Evolutionary conservation across 2,329 filamentous ascomycete species (phyloP), one percentile per base, ranked within the genome.

Genomic region (Elsinoe batatas): DNA sequence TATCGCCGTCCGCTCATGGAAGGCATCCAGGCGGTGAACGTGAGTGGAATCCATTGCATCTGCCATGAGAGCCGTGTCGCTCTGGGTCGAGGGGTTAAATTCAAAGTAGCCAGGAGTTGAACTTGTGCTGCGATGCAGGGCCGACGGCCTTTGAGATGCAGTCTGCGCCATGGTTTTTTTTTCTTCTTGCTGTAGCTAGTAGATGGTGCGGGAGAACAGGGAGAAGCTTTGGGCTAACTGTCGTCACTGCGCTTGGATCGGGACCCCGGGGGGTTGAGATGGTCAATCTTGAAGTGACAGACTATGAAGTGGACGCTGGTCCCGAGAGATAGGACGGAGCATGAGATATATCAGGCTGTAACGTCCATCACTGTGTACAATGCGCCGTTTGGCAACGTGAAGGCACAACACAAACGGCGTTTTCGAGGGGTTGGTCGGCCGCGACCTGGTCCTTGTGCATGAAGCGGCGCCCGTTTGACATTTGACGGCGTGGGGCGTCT

Each of bases 11-110:
- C 57, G 47, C 20, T 53, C 32, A 26, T 60, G 59, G 57, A 60
- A 60, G 11, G 59, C 59, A 20, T 60, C 57, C 20, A 60, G 53
- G 53, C 55, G 54, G 49, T 57, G 57, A 12, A 58, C 51, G 33
- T 58, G 56, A 30, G 44, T 30, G 13, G 33, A 43, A 18, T 51
- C 55, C 55, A 57, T 57, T 49, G 47, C 55, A 30, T 44, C 26
- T 36, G 53, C 20, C 36, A 57, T 51, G 37, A 57, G 47, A 40
- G 55, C 44, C 18, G 44, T 33, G 22, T 57, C 44, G 47, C 44
- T 51, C 22, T 51, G 46, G 11, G 40, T 30, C 20, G 55, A 51
- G 18, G 55, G 55, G n/a, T 51, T 53, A 37, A 57, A 57, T 35
- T 57, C 55, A 47, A 57, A 57, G 37, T 57, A 57, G 13, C 55